Conservation (phyloP, 768 basidiomycete species). For the Agrocybe pediades region DNA sequence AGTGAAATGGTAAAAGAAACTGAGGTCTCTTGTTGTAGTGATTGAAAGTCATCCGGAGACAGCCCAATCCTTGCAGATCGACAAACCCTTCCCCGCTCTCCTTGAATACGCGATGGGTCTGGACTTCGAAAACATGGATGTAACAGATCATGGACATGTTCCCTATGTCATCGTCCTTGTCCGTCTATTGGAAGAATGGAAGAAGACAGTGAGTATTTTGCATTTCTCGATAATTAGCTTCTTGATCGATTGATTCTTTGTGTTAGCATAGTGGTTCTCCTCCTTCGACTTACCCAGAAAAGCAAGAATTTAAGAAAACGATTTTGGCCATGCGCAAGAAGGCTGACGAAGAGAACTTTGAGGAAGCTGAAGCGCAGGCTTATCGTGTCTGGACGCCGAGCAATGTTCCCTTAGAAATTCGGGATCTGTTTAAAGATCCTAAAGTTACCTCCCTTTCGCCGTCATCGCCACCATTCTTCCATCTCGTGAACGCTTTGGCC, state of each 20-base stretch:
- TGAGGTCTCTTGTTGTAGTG: slow-evolving; percentile 45
- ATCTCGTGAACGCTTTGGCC: slow-evolving; percentile 73
- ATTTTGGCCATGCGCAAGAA: slow-evolving; percentile 70
- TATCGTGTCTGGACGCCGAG: slow-evolving; percentile 74
- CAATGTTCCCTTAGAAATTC: slow-evolving; percentile 67
- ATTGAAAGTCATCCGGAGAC: slow-evolving; percentile 87
- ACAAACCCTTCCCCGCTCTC: slow-evolving; percentile 85
- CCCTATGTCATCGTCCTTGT: slow-evolving; percentile 92
- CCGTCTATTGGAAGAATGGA: slow-evolving; percentile 83
- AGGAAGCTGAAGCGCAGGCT: slow-evolving; percentile 89
- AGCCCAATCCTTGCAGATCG: slow-evolving; percentile 77
- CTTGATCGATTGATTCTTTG: background rate
- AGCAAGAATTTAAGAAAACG: slow-evolving; percentile 72
- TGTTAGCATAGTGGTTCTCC: slow-evolving; percentile 66
- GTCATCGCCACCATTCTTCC: slow-evolving; percentile 71
- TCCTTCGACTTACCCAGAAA: slow-evolving; percentile 63
- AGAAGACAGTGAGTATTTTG: slow-evolving; percentile 53
- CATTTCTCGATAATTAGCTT: background rate
- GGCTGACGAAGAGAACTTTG: slow-evolving; percentile 94
- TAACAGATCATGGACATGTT: slow-evolving; percentile 86
- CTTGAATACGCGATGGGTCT: slow-evolving; percentile 70
- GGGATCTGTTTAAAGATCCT: slow-evolving; percentile 63
- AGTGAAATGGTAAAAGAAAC: background rate
- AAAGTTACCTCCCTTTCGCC: slow-evolving; percentile 42
- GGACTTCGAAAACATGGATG: slow-evolving; percentile 80